Evolutionary conservation across 371 early-diverging fungal species (phyloP).

Genomic region (Conidiobolus incongruus): DNA sequence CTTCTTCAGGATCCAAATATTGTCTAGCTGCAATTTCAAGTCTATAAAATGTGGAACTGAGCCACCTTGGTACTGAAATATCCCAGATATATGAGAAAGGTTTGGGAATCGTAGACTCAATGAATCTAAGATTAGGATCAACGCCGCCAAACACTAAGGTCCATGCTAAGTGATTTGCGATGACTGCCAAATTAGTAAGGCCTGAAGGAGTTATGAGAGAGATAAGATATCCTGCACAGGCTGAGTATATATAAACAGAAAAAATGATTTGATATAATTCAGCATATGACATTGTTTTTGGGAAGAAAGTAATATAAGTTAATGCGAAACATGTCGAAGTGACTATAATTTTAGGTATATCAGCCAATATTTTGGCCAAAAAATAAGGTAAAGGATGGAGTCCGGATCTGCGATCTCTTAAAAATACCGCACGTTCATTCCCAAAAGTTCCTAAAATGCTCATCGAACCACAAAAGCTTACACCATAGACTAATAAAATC

Average conservation of each 20-base stretch:
- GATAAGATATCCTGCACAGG: conserved; percentile 18
- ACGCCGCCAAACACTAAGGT: conserved; percentile 19
- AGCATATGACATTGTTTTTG: conserved; percentile 2
- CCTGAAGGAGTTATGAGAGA: conserved; percentile 12
- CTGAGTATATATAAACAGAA: conserved; percentile 10
- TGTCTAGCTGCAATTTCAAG: conserved; percentile 14
- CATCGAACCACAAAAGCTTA: conserved; percentile 5
- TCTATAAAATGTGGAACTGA: conserved; percentile 22
- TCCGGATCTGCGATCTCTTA: conserved; percentile 22
- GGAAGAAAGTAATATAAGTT: conserved; percentile 18
- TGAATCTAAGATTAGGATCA: conserved; percentile 13
- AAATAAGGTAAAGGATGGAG: conserved; percentile 20
- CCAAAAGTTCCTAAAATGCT: conserved; percentile 19
- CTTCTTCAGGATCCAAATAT: conserved; percentile 6
- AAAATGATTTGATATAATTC: conserved; percentile 8
- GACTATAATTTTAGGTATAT: conserved; percentile 21
- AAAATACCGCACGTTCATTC: conserved; percentile 21
- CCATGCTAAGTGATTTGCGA: conserved; percentile 21
- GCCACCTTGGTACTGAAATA: conserved; percentile 22
- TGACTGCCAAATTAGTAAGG: conserved; percentile 15
- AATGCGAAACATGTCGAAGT: conserved; percentile 21
- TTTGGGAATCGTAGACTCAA: conserved; percentile 7
- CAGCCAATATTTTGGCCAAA: conserved; percentile 22
- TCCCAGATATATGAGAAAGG: conserved; percentile 10
- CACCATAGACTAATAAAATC: conserved; percentile 2